Evolutionary conservation across 139 green algal species (phyloP).

Genomic region (Zygnema cylindricum): DNA sequence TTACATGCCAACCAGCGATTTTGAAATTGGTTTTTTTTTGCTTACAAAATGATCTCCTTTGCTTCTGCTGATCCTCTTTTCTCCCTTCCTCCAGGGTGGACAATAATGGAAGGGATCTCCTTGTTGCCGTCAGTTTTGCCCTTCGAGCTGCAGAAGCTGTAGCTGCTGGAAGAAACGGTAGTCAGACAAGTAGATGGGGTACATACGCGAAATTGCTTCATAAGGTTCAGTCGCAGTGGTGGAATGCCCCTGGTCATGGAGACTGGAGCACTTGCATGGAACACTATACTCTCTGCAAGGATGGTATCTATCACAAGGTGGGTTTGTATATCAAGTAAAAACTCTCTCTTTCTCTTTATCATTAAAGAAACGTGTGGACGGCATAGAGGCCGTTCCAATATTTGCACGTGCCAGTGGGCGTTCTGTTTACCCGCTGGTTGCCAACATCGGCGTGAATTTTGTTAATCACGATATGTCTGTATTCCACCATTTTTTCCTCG

Average conservation of each 20-base stretch:
- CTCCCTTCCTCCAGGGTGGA: slow-evolving; percentile 34
- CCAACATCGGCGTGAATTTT: too few relatives aligned
- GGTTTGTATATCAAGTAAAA: not conserved
- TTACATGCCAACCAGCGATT: too few relatives aligned
- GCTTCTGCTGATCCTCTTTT: not conserved
- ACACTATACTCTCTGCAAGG: slow-evolving; percentile 54
- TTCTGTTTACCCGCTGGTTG: too few relatives aligned
- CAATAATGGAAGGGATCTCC: slow-evolving; percentile 19
- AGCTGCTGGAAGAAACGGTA: slow-evolving; percentile 27
- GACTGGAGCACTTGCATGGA: slow-evolving; percentile 57
- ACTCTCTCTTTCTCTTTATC: slow-evolving; percentile 9
- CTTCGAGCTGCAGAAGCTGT: slow-evolving; percentile 32
- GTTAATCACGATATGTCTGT: too few relatives aligned
- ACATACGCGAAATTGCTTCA: slow-evolving; percentile 41
- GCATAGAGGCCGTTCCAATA: too few relatives aligned
- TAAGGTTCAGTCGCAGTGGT: slow-evolving; percentile 31
- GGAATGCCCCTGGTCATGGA: slow-evolving; percentile 47
- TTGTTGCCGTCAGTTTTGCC: slow-evolving; percentile 58
- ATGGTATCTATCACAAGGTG: slow-evolving; percentile 63
- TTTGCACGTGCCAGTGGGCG: too few relatives aligned
- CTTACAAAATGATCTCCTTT: not conserved
- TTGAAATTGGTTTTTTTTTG: slow-evolving; percentile 18
- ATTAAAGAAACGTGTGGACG: too few relatives aligned
- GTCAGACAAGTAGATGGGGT: slow-evolving; percentile 39
- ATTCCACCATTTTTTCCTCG: too few relatives aligned